Percentiles rank a stretch among this genome's conserved stretches.
These are phyloP conservation scores for Dictyostelium firmibasis DNA, from an alignment of 78 protist genomes.

Conservation along the genomic window DNA sequence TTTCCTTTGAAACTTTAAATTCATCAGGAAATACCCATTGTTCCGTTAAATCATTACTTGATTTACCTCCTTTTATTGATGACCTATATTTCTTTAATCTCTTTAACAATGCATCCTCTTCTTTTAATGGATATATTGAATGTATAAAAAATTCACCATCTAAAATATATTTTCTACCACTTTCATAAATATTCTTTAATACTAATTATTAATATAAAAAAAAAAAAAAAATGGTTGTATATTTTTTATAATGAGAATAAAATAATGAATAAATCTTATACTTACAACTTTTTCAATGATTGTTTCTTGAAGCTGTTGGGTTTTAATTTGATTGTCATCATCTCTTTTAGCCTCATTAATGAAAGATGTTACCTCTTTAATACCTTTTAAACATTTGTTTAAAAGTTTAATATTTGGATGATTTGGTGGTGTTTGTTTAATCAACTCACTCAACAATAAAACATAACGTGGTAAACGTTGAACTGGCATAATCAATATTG, in stretches of 20 bases:
- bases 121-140: conserved; percentile 34
- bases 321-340: conserved; percentile 34
- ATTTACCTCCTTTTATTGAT: not conserved
- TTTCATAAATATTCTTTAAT: conserved; percentile 23
- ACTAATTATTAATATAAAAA: too few species aligned
- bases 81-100: conserved; percentile 25
- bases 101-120: conserved; percentile 40
- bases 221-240: not conserved
- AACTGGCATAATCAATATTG: conserved; percentile 69
- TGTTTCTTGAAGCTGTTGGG: conserved; percentile 21
- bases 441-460: conserved; percentile 22
- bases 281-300: conserved; percentile 68
- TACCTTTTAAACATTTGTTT: conserved; percentile 13
- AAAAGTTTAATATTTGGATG: conserved; percentile 3
- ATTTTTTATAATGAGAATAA: not conserved
- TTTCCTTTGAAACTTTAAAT: not conserved
- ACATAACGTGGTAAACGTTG: conserved; percentile 59
- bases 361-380: conserved; percentile 28
- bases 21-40: conserved; percentile 30
- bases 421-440: conserved; percentile 27
- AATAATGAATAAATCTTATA: too few species aligned
- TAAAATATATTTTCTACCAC: not conserved
- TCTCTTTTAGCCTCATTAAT: conserved; percentile 77
- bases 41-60: not conserved
- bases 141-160: conserved; percentile 37